These are phyloP conservation scores for Panicum virgatum DNA, from an alignment of 202 grass and related monocot species.

Conservation along the genomic window DNA sequence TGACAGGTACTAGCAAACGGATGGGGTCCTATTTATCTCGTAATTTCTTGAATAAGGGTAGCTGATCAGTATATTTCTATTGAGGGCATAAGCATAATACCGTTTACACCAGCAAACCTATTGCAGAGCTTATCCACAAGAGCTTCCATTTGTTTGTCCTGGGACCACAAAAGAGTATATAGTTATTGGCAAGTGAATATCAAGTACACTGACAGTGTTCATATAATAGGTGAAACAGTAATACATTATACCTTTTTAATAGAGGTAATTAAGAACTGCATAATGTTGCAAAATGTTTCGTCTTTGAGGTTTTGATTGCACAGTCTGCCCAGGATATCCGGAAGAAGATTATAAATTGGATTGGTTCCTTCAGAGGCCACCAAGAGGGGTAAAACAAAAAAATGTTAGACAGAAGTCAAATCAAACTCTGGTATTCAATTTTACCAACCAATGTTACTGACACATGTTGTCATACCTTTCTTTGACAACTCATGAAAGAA, in stretches of 20 bases:
- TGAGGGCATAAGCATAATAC: slow-evolving; percentile 46
- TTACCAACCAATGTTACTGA: not conserved
- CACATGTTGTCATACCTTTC: slow-evolving; percentile 61
- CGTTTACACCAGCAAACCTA: slow-evolving; percentile 85
- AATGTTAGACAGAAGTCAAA: slow-evolving; percentile 36
- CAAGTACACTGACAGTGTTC: not conserved
- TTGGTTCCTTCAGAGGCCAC: slow-evolving; percentile 75
- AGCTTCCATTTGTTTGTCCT: slow-evolving; percentile 99
- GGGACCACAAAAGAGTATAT: slow-evolving; percentile 32
- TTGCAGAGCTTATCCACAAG: slow-evolving; percentile 99
- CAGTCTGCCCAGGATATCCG: slow-evolving; percentile 87
- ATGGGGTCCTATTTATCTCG: not conserved
- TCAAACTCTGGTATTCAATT: slow-evolving; percentile 28
- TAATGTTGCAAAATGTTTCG: slow-evolving; percentile 75
- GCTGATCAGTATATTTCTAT: slow-evolving; percentile 21
- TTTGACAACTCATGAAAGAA: slow-evolving; percentile 99
- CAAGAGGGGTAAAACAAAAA: slow-evolving; percentile 28
- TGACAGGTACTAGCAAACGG: not conserved
- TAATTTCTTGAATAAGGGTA: not conserved
- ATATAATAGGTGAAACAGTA: not conserved
- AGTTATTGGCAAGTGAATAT: slow-evolving; percentile 29
- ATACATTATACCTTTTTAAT: slow-evolving; percentile 76
- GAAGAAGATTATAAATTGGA: slow-evolving; percentile 98
- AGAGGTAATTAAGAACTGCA: slow-evolving; percentile 93
- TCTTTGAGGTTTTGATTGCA: slow-evolving; percentile 91